Percentiles rank a stretch among this genome's conserved stretches.
Conservation (phyloP, 1,284 basidiomycete species). For the Sutorius eximius region DNA sequence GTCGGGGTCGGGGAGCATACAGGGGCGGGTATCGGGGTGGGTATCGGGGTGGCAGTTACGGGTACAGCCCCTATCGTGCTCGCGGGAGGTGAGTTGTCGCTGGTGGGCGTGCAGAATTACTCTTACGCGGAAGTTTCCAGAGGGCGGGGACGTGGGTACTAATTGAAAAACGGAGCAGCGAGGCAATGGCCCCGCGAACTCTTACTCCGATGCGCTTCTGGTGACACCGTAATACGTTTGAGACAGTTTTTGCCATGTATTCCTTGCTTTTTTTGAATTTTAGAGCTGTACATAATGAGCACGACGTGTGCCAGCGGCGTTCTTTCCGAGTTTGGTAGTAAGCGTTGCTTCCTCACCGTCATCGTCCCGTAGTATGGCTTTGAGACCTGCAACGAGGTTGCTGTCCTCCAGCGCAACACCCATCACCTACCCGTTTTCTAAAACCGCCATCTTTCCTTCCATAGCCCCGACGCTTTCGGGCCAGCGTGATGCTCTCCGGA, state of each 20-base stretch:
- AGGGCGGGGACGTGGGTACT: slow-evolving; percentile 71
- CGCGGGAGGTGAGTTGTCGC: slow-evolving; percentile 68
- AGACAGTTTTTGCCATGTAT: slow-evolving; percentile 32
- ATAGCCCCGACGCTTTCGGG: slow-evolving; percentile 45
- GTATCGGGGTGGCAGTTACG: slow-evolving; percentile 48
- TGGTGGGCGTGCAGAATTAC: slow-evolving; percentile 1
- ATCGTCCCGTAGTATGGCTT: slow-evolving; percentile 11
- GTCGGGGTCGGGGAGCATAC: slow-evolving; percentile 76
- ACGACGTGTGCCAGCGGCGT: neutral
- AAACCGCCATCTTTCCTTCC: slow-evolving; percentile 56
- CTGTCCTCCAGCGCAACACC: slow-evolving; percentile 27
- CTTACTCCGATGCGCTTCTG: slow-evolving; percentile 9
- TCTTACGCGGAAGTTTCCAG: slow-evolving; percentile 38
- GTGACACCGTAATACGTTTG: slow-evolving; percentile 16
- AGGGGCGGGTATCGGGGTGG: slow-evolving; percentile 63
- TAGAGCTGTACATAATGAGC: slow-evolving; percentile 32
- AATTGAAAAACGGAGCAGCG: slow-evolving; percentile 33
- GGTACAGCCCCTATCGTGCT: slow-evolving; percentile 75
- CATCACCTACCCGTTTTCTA: slow-evolving; percentile 73
- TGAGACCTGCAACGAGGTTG: slow-evolving; percentile 16
- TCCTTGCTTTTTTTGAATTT: slow-evolving; percentile 25
- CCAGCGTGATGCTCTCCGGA: slow-evolving; percentile 43
- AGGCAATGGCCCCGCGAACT: slow-evolving; percentile 13
- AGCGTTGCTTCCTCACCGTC: neutral
- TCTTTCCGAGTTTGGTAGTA: slow-evolving; percentile 22